A percentile compares a stretch with the other conserved stretches of the same genome.
phyloP scores from a whole-genome alignment of 805 yeast genomes.

The Ascoidea asiatica region DNA sequence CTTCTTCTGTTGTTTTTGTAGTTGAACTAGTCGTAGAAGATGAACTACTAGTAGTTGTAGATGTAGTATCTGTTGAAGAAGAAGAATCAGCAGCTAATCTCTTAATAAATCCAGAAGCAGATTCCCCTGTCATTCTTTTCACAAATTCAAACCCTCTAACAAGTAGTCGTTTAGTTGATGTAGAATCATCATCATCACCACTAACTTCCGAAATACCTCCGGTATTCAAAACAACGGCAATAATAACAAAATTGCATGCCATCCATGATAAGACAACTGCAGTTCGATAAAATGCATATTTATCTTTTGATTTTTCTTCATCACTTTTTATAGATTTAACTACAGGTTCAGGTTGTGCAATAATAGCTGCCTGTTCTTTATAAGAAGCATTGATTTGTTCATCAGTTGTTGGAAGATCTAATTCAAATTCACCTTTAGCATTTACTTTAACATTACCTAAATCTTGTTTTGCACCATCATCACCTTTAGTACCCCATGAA shows the following conservation, averaged over 20 bases:
- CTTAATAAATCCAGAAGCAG: background rate
- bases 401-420: slow-evolving; percentile 34
- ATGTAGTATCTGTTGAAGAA: background rate
- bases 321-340: slow-evolving; percentile 28
- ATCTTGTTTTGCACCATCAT: slow-evolving; percentile 37
- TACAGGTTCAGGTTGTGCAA: slow-evolving; percentile 37
- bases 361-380: slow-evolving; percentile 19
- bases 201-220: slow-evolving; percentile 42
- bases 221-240: slow-evolving; percentile 77
- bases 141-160: background rate
- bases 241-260: slow-evolving; percentile 67
- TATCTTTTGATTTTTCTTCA: slow-evolving; percentile 17
- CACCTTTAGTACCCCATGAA: slow-evolving; percentile 69
- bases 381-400: slow-evolving; percentile 41
- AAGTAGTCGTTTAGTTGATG: slow-evolving; percentile 3
- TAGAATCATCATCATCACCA: slow-evolving; percentile 11
- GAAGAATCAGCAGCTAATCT: background rate
- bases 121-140: background rate
- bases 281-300: slow-evolving; percentile 80
- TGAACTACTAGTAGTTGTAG: slow-evolving; percentile 4
- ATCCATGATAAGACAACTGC: slow-evolving; percentile 85
- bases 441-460: slow-evolving; percentile 40
- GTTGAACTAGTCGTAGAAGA: background rate
- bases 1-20: slow-evolving; percentile 12
- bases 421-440: slow-evolving; percentile 39